Base-by-base conservation (phyloP, 768 basidiomycete species). In the Tephrocybe sp. region DNA sequence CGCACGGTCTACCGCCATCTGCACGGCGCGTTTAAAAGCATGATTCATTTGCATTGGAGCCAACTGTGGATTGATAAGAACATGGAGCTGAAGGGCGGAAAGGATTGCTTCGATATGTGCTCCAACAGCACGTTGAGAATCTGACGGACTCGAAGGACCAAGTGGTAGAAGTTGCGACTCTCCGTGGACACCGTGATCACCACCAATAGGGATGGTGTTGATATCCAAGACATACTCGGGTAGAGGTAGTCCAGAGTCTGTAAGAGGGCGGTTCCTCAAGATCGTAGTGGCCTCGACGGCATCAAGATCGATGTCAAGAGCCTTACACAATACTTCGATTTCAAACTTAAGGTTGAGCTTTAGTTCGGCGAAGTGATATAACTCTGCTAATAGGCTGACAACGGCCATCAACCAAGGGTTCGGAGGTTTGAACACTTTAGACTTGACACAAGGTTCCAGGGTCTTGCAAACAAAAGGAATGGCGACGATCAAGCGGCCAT, bases 341-440 rank as follows among this genome's bases (percentile, higher is more conserved):
- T 98, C 97, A 62, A 99, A 99, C 69, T 97, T 98, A 64, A 94
- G 79, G 64, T 97, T 97, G 47, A 98, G 75, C 69, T 95, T 95
- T 53, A 98, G 77, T 58, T 98, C 94, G 4, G 93, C 95, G 60
- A 87, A 94, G 64, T 94, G 91, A 67, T 99, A 98, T n/a, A 99
- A 79, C 65, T 99, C 97, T 37, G 84, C 90, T 38, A 98, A 80
- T 36, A 98, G 76, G 56, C 88, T 83, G 59, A 98, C 76, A 55
- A 99, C 90, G 0, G 90, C 94, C 88, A 97, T 94, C 42, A 99
- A 70, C 97, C 97, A 99, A 1, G 97, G 97, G 65, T 97, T 99
- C 21, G 97, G 97, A 16, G 93, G 88, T 61, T 80, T 87, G 81
- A 99, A 99, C 22, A 98, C 89, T 56, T 76, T 86, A 25, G 95